Evolutionary conservation across 495 filamentous ascomycete species (phyloP), one percentile per base, ranked within the genome.

Genomic region (Extremus antarcticus): DNA sequence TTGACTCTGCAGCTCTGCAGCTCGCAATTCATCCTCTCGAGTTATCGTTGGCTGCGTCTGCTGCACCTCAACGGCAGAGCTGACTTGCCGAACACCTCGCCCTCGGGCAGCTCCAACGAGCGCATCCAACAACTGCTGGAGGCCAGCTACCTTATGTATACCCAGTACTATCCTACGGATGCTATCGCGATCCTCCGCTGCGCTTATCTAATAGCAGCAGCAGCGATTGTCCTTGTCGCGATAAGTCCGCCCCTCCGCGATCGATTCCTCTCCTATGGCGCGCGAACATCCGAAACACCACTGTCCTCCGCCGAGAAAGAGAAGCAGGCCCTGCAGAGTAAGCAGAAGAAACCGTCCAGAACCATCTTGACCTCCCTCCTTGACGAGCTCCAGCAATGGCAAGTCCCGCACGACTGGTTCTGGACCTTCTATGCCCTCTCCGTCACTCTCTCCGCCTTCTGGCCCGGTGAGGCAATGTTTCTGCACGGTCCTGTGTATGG

Each of bases 391-490:
- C 11, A 13, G 17, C 8, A 10, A 11, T 48, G 41, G 53, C 24
- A 22, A 63, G 85, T 97, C 11, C 90, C 94, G 2, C 92, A 96
- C 67, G 72, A 76, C 50, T 98, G 83, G 76, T 98, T 98, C 70
- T 76, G 71, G 8, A 84, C 90, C 53, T 98, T 95, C 69, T 98
- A 98, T 64, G 63, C 87, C 32, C 64, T 79, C 20, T 94, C 86
- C 0, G 60, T 91, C 1, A 60, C 72, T 3, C 84, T 81, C 41
- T 90, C 84, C 0, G 51, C 83, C 2, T 87, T 95, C 68, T 96
- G 92, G 90, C 75, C 72, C 0, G 43, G 63, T 38, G 87, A 95
- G 66, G 75, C 88, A n/a, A 58, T 80, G 22, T 19, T 65, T 58
- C 15, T 50, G 22, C 70, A 75, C 49, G 88, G 87, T 1, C 49